Conservation (phyloP, 257 asterid genomes). For the Nicotiana tomentosiformis region DNA sequence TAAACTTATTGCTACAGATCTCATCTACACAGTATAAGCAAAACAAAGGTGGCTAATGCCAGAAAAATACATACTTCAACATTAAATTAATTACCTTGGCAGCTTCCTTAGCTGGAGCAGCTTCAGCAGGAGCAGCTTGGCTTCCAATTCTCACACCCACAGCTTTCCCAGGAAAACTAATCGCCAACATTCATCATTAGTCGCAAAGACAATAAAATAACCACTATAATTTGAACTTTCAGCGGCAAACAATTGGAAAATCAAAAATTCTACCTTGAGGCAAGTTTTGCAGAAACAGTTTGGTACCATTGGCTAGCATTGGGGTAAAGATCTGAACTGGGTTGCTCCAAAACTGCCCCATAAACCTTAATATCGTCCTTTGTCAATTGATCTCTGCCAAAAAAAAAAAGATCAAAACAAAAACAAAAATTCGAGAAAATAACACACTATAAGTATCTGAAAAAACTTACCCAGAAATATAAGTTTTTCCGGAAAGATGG, state of each 20-base stretch:
- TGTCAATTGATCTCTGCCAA: constrained; percentile 49
- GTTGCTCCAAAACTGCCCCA: constrained; percentile 46
- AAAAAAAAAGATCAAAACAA: neutral
- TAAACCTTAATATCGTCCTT: constrained; percentile 76
- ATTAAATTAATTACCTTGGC: constrained; percentile 26
- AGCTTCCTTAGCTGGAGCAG: constrained; percentile 47
- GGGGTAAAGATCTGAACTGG: constrained; percentile 64
- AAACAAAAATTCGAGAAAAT: neutral
- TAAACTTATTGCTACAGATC: neutral
- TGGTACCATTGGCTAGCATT: constrained; percentile 78
- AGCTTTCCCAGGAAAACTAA: constrained; percentile 68
- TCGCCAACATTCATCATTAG: neutral
- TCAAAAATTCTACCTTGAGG: constrained; percentile 43
- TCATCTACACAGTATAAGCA: neutral
- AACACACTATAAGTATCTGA: neutral
- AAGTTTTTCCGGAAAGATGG: constrained; percentile 63
- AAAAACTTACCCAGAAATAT: constrained; percentile 57
- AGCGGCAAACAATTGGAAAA: neutral
- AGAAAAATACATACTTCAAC: neutral
- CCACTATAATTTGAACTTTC: neutral
- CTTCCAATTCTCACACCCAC: constrained; percentile 73
- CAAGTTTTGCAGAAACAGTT: constrained; percentile 47
- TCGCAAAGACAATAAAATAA: neutral
- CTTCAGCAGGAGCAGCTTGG: constrained; percentile 42
- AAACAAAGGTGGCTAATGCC: neutral